Evolutionary conservation across 345 rosid genomes (phyloP), one percentile per base, ranked within the genome.

Genomic region (Gossypioides kirkii): DNA sequence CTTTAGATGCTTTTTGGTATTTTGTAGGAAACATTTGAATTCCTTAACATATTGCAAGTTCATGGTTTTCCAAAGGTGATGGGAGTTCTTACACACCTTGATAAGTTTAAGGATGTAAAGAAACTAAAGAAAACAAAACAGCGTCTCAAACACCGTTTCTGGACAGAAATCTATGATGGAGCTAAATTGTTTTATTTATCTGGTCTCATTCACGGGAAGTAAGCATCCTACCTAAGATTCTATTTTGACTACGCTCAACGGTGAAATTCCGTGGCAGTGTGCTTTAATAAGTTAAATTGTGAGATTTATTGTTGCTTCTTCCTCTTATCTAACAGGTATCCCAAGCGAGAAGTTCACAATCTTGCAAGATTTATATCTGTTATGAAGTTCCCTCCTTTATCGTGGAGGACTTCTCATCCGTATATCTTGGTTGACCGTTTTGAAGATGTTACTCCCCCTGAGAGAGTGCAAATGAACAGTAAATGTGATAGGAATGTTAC

Each of bases 71-170:
- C 99, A 50, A 90, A 76, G 78, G 86, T 95, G 76, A 92, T 94
- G 94, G 99, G 99, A 71, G 97, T 95, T 70, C 96, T 95, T 72
- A 92, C 99, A 50, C 98, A 92, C 80, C 97, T 95, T 69, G 99
- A 95, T 78, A 86, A 89, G 80, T 95, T 95, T 80, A 88, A 85
- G 78, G 98, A 95, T 79, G 91, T 84, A 55, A 95, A 91, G 84
- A 95, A 91, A 81, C 86, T 92, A 71, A 92, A 77, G 85, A 92
- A 91, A 82, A 92, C 94, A 60, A 92, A 95, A 74, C 89, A 89
- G 76, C 88, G 87, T 58, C 99, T 92, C 59, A 95, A 92, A 86
- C 94, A 92, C 78, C 99, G 98, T 59, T 95, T 92, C 78, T 90
- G 98, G 99, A 89, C 97, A 5, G 99, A 95, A 84, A 92, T 86